Evolutionary conservation across 2,329 filamentous ascomycete genomes (phyloP).

Genomic region (Alternaria longipes): DNA sequence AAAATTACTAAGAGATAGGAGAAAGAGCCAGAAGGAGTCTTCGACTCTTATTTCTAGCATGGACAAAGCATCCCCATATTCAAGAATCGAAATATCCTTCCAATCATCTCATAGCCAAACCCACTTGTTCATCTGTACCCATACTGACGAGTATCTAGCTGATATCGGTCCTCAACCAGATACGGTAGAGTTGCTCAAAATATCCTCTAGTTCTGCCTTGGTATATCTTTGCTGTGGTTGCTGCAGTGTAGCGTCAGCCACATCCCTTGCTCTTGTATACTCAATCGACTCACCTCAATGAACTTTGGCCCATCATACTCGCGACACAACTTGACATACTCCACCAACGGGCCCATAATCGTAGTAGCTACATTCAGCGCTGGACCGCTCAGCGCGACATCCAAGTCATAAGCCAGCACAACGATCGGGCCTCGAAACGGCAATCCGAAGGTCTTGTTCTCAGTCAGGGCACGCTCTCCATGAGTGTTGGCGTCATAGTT

Average conservation of each 20-base stretch:
- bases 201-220: conserved; percentile 8
- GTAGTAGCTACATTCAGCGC: conserved; percentile 19
- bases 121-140: background rate
- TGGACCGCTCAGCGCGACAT: conserved; percentile 17
- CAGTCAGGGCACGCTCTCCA: background rate
- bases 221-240: conserved; percentile 24
- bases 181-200: conserved; percentile 2
- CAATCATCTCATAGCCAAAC: background rate
- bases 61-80: too few relatives aligned
- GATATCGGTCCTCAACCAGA: background rate
- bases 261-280: too few relatives aligned
- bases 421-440: conserved; percentile 20
- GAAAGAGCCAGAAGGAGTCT: too few relatives aligned
- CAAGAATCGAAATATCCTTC: too few relatives aligned
- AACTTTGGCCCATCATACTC: conserved; percentile 23
- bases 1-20: too few relatives aligned
- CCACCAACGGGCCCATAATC: conserved; percentile 10
- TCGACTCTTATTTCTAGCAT: background rate
- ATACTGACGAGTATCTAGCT: background rate
- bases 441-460: conserved; percentile 10
- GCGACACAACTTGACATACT: conserved; percentile 21
- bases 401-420: conserved; percentile 16
- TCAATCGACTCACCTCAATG: conserved; percentile 12
- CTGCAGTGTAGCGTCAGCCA: conserved; percentile 7
- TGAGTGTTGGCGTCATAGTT: conserved; percentile 20